A percentile compares a stretch with the other conserved stretches of the same genome.
Conservation (phyloP, 371 early-diverging fungal genomes). For the Saksenaea vasiformis region DNA sequence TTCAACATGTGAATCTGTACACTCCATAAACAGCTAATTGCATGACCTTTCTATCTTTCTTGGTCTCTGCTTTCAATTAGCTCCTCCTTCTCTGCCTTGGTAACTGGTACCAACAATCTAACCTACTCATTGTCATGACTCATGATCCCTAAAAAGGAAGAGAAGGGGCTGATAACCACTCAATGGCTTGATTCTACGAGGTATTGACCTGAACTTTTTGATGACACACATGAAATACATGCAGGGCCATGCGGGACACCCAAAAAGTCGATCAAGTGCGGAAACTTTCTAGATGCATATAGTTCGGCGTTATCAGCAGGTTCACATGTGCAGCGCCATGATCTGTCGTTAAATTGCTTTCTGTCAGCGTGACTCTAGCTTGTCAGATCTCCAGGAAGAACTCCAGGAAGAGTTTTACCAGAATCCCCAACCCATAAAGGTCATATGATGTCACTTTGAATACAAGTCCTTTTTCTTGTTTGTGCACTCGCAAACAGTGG, state of each 20-base stretch:
- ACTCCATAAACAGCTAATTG: background rate
- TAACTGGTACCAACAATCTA: background rate
- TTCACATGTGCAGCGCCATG: background rate
- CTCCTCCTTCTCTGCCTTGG: background rate
- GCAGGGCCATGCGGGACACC: slow-evolving; percentile 1
- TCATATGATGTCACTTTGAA: background rate
- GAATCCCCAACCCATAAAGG: background rate
- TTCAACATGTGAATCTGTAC: slow-evolving; percentile 2
- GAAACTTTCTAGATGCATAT: background rate
- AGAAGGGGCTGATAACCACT: too few relatives aligned
- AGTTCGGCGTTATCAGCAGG: background rate
- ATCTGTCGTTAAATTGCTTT: background rate
- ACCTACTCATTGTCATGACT: background rate
- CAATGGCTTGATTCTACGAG: too few relatives aligned
- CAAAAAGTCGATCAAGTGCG: background rate
- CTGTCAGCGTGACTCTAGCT: slow-evolving; percentile 1
- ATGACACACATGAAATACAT: slow-evolving; percentile 2
- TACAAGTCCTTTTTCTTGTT: too few relatives aligned
- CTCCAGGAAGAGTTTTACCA: background rate
- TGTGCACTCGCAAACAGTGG: too few relatives aligned
- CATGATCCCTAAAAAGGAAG: background rate
- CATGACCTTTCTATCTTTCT: background rate
- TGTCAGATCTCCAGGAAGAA: background rate
- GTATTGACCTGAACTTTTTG: background rate
- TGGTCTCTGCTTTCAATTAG: background rate